Percentiles rank a stretch among this genome's conserved stretches.
Evolutionary conservation across 345 rosid species (phyloP).

Genomic region (Camelina hispida): DNA sequence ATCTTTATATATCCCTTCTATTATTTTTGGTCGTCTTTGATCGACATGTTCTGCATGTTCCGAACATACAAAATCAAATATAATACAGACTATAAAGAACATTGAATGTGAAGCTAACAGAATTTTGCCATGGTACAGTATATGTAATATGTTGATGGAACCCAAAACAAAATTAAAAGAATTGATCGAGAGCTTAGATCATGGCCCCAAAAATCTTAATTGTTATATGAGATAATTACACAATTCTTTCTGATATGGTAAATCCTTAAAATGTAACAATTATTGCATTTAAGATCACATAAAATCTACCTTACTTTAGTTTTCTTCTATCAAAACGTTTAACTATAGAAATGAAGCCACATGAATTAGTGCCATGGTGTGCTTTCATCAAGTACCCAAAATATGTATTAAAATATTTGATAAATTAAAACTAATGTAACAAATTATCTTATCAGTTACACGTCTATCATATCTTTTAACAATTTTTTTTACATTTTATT

Average conservation of each 20-base stretch:
- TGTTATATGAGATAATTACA: neutral
- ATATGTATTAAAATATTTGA: neutral
- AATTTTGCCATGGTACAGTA: neutral
- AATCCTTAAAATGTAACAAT: neutral
- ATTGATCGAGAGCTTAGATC: neutral
- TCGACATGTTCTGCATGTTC: conserved; percentile 39
- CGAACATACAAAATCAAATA: conserved; percentile 17
- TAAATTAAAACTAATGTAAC: neutral
- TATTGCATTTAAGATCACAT: conserved; percentile 1
- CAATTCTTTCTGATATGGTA: neutral
- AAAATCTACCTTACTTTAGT: neutral
- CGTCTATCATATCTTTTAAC: no score
- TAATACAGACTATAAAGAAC: conserved; percentile 7
- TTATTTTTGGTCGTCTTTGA: conserved; percentile 35
- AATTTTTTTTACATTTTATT: no score
- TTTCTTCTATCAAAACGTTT: neutral
- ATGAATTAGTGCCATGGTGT: neutral
- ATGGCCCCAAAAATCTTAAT: neutral
- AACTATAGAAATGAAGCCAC: neutral
- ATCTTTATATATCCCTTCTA: conserved; percentile 3
- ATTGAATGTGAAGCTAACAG: conserved; percentile 23
- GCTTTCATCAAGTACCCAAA: conserved; percentile 12
- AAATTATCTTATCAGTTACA: neutral
- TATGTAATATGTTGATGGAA: neutral
- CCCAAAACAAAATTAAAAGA: neutral